Percentiles rank a stretch among this genome's conserved stretches.
phyloP scores from a whole-genome alignment of 2,329 filamentous ascomycete genomes.

The Xylariaceae sp. region DNA sequence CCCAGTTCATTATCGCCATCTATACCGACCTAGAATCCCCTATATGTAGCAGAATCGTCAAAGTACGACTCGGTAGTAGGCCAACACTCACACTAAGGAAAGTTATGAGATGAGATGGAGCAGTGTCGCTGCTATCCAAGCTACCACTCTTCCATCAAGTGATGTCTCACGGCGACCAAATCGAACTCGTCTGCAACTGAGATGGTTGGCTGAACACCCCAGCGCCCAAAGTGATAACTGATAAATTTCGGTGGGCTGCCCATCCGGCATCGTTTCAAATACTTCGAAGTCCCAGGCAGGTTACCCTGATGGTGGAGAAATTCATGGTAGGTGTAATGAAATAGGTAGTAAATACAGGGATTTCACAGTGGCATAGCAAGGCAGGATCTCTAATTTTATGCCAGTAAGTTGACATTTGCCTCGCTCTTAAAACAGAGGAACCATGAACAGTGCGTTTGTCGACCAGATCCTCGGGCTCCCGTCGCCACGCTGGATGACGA shows the following conservation, averaged over 20 bases:
- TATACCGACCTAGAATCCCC: too few species aligned
- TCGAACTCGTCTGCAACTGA: background rate
- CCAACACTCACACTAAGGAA: too few species aligned
- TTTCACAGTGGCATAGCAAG: background rate
- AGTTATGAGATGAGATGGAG: too few species aligned
- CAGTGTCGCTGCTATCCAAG: too few species aligned
- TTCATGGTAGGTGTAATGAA: conserved; percentile 6
- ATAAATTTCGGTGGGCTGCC: conserved; percentile 32
- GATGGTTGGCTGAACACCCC: background rate
- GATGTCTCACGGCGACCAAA: too few species aligned
- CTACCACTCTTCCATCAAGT: too few species aligned
- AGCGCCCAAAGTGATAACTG: conserved; percentile 35
- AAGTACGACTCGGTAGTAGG: too few species aligned
- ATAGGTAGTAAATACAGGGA: background rate
- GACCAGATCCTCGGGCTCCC: background rate
- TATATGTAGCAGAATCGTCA: too few species aligned
- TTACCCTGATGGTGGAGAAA: conserved; percentile 8
- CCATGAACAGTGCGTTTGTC: conserved; percentile 1
- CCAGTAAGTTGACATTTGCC: background rate
- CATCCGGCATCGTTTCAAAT: conserved; percentile 24
- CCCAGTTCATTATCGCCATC: too few species aligned
- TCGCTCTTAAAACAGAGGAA: background rate
- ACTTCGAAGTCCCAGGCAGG: conserved; percentile 13
- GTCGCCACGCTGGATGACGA: background rate
- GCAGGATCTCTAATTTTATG: background rate